phyloP scores from a whole-genome alignment of 2,329 filamentous ascomycete genomes.

The Trichoderma sp. region DNA sequence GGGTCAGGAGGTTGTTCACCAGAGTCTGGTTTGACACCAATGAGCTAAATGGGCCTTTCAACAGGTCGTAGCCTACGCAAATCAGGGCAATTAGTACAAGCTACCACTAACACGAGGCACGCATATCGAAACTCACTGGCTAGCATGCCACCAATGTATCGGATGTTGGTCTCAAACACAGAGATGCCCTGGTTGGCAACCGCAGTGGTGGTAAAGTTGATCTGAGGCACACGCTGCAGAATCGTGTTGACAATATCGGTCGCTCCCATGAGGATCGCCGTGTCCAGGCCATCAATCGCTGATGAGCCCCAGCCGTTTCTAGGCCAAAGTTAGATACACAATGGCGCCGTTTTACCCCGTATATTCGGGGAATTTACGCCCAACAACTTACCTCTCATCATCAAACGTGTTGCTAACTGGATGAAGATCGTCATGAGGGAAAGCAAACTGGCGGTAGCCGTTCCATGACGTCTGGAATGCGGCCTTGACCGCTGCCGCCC shows the following conservation, averaged over 20 bases:
- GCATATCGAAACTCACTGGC: slow-evolving; percentile 50
- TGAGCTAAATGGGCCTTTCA: slow-evolving; percentile 62
- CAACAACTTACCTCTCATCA: slow-evolving; percentile 63
- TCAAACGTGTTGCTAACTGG: slow-evolving; percentile 63
- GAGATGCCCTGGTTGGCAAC: slow-evolving; percentile 55
- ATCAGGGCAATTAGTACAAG: neutral
- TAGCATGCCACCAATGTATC: slow-evolving; percentile 78
- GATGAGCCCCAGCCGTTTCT: slow-evolving; percentile 86
- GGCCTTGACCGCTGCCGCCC: slow-evolving; percentile 62
- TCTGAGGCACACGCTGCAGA: slow-evolving; percentile 64
- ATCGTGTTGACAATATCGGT: slow-evolving; percentile 67
- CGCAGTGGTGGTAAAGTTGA: slow-evolving; percentile 65
- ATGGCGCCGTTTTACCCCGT: neutral
- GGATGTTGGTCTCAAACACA: slow-evolving; percentile 87
- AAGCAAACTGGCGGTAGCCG: slow-evolving; percentile 71
- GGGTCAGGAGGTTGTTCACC: slow-evolving; percentile 60
- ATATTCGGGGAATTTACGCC: neutral
- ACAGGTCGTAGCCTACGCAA: slow-evolving; percentile 61
- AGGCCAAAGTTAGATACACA: neutral
- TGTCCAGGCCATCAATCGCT: slow-evolving; percentile 76
- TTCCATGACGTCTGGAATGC: slow-evolving; percentile 71
- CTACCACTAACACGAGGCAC: neutral
- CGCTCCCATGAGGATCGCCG: slow-evolving; percentile 74
- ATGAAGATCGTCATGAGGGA: slow-evolving; percentile 71
- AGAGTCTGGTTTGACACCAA: slow-evolving; percentile 45